Base-by-base conservation (phyloP, 2,329 filamentous ascomycete species). In the Fusarium sp. region DNA sequence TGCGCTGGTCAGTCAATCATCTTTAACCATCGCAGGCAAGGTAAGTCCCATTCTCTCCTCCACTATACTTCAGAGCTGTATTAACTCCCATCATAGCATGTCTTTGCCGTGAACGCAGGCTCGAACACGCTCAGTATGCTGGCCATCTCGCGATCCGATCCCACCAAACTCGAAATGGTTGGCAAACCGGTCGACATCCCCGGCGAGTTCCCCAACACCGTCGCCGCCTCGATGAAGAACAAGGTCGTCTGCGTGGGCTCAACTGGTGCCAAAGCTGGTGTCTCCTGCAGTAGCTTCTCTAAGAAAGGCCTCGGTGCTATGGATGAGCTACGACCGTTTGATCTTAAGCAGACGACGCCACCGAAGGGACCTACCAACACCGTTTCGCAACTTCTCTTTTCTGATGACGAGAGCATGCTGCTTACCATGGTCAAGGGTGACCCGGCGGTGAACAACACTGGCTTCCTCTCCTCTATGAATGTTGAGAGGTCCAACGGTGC, bases 401-500 rank as follows among this genome's bases (percentile, higher is more conserved):
- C 85, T 1, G 75, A 75, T 0, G 86, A 90, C 52, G 81, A 86
- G 63, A 77, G 73, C 0, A 80, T 76, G 3, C 77, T 91, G 1
- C 81, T 85, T 50, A 81, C 84, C 0, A 88, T 85, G 2, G 86
- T 90, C 40, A 91, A 91, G 75, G 88, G 88, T 2, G 81, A 89
- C 55, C 85, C 85, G 0, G 68, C 78, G 0, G 76, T 75, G 6
- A 87, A 87, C 72, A 87, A 84, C 52, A 85, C 82, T 0, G 87
- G 88, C 0, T 90, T 87, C 68, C 59, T 90, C 13, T 83, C 84
- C 0, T 75, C 81, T 1, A 88, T 87, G 62, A 67, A 81, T 0
- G 81, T 89, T 1, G 43, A 71, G n/a, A 8, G 15, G 13, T 7
- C 15, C 9, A 46, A 47, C 4, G 20, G 35, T 7, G 59, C 25